Evolutionary conservation across 306 rosid species (phyloP).

Genomic region (Rosa multiflora): DNA sequence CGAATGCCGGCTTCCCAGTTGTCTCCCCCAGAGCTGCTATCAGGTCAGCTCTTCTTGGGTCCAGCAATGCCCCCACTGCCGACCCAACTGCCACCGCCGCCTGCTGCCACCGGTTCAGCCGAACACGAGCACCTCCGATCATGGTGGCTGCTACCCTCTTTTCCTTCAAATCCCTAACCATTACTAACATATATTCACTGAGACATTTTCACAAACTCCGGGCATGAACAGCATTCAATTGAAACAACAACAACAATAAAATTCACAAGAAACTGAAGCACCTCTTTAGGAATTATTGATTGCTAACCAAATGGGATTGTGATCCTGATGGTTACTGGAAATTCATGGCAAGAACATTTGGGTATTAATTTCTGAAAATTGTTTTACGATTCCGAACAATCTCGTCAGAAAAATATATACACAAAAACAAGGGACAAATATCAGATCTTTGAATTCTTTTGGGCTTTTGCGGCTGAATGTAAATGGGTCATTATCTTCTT

Average conservation of each 20-base stretch:
- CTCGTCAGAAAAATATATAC: background rate
- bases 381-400: background rate
- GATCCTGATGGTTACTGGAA: background rate
- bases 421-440: no score
- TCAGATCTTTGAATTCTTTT: background rate
- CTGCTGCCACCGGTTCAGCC: conserved; percentile 82
- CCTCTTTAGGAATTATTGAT: background rate
- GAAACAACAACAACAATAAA: background rate
- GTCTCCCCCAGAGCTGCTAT: conserved; percentile 97
- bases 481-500: background rate
- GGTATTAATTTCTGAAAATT: background rate
- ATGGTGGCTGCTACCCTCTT: conserved; percentile 28
- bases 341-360: background rate
- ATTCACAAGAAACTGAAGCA: background rate
- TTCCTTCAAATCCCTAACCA: conserved; percentile 11
- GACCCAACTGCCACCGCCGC: conserved; percentile 90
- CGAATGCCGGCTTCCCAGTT: conserved; percentile 87
- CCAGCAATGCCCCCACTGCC: conserved; percentile 84
- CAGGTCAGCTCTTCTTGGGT: conserved; percentile 92
- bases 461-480: background rate
- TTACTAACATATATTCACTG: background rate
- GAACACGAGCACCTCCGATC: conserved; percentile 54
- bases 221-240: conserved; percentile 1
- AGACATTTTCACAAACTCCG: conserved; percentile 17
- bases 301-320: background rate